Percentiles rank a stretch among this genome's conserved stretches.
Conservation (phyloP, 176 grass and related monocot genomes). For the Carex scoparia region DNA sequence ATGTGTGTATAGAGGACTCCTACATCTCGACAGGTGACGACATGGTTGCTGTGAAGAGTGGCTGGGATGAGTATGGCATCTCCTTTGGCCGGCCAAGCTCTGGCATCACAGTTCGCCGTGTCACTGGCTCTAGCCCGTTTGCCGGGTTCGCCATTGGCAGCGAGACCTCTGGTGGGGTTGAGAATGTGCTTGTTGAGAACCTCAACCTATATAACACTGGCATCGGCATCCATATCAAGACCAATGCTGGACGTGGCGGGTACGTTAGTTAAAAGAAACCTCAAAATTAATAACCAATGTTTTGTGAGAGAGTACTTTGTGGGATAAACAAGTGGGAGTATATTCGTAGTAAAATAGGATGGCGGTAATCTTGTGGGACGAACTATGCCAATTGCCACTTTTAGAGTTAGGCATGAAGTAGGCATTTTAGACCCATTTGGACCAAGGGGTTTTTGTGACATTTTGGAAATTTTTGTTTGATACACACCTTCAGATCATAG, state of each 20-base stretch:
- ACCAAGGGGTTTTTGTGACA: background rate
- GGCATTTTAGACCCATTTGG: background rate
- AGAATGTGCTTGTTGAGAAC: constrained; percentile 63
- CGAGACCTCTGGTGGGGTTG: constrained; percentile 73
- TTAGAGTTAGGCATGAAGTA: background rate
- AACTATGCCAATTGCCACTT: background rate
- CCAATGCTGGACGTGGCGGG: constrained; percentile 81
- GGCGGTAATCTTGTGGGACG: background rate
- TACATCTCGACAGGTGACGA: constrained; percentile 92
- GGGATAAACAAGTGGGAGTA: background rate
- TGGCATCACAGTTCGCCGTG: constrained; percentile 53
- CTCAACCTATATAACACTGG: constrained; percentile 60
- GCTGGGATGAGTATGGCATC: constrained; percentile 95
- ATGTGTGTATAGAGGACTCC: constrained; percentile 85
- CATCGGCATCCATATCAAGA: constrained; percentile 80
- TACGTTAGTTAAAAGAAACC: constrained; percentile 12
- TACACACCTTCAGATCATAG: background rate
- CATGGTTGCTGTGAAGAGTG: constrained; percentile 72
- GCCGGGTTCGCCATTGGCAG: constrained; percentile 68
- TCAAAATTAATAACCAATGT: background rate
- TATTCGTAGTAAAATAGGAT: background rate
- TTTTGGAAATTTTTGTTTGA: background rate
- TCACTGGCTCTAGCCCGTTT: constrained; percentile 67
- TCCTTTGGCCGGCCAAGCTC: constrained; percentile 63
- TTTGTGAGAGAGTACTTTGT: background rate